These are phyloP conservation scores for Tillandsia leiboldiana DNA, from an alignment of 176 grass and related monocot genomes.

Conservation along the genomic window DNA sequence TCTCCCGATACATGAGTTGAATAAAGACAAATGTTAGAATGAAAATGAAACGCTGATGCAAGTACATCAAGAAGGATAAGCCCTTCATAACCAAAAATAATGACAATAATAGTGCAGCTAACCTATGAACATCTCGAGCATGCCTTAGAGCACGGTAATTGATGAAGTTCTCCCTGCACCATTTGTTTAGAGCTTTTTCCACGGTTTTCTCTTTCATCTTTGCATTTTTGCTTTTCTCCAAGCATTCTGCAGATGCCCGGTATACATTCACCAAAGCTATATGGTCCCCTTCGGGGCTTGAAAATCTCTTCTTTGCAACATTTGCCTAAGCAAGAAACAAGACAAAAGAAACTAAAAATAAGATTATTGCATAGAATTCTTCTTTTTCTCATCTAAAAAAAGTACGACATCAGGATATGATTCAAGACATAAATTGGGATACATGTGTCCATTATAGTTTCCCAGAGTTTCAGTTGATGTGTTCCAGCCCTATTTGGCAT, in stretches of 20 bases:
- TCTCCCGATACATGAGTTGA: neutral
- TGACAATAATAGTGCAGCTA: neutral
- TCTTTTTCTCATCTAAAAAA: neutral
- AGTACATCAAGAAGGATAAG: neutral
- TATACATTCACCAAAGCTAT: constrained; percentile 81
- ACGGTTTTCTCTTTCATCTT: constrained; percentile 78
- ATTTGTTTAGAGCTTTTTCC: constrained; percentile 78
- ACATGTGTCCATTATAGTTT: no score
- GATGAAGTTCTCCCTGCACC: constrained; percentile 93
- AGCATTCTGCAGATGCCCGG: constrained; percentile 53
- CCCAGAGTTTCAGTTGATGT: no score
- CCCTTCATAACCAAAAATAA: neutral
- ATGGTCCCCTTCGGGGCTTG: constrained; percentile 80
- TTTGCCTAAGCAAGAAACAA: constrained; percentile 51
- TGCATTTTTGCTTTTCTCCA: constrained; percentile 68
- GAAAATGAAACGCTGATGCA: neutral
- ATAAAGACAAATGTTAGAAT: neutral
- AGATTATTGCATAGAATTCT: neutral
- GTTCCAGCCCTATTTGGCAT: no score
- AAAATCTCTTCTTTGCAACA: constrained; percentile 76
- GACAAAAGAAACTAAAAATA: constrained; percentile 1
- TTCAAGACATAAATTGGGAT: no score
- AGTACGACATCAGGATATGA: no score
- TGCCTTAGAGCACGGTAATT: constrained; percentile 68
- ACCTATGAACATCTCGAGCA: constrained; percentile 79